A percentile compares a stretch with the other conserved stretches of the same genome.
phyloP scores from a whole-genome alignment of 768 basidiomycete species.

The Paxillus ammoniavirescens region DNA sequence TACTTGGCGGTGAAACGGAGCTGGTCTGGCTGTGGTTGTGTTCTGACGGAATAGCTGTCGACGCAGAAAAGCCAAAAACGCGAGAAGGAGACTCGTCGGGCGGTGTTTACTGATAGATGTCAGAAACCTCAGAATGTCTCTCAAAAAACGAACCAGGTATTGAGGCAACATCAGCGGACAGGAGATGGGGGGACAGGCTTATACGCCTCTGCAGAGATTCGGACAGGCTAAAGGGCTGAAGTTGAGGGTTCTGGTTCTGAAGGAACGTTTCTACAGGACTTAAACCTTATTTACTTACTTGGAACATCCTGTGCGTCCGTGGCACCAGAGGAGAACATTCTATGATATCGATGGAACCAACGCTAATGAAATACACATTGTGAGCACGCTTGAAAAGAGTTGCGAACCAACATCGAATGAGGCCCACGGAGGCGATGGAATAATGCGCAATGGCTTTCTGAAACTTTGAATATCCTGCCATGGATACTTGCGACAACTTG shows the following conservation, averaged over 20 bases:
- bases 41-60: not conserved
- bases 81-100: not conserved
- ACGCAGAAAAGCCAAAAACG: slow-evolving; percentile 2
- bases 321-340: too few species aligned
- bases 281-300: not conserved
- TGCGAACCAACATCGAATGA: too few species aligned
- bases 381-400: not conserved
- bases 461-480: too few species aligned
- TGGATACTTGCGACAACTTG: too few species aligned
- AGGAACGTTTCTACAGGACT: not conserved
- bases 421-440: too few species aligned
- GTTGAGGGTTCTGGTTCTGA: not conserved
- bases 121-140: slow-evolving; percentile 3
- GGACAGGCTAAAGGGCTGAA: not conserved
- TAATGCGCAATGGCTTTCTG: too few species aligned
- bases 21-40: not conserved
- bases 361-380: not conserved
- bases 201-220: not conserved
- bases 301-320: not conserved
- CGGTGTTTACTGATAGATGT: not conserved
- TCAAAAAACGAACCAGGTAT: not conserved
- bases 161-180: not conserved
- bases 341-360: not conserved
- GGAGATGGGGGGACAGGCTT: not conserved
- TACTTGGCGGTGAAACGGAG: not conserved